A percentile compares a stretch with the other conserved stretches of the same genome.
These are phyloP conservation scores for Stagonosporopsis cucurbitacearum DNA, from an alignment of 2,329 filamentous ascomycete species.

Conservation along the genomic window DNA sequence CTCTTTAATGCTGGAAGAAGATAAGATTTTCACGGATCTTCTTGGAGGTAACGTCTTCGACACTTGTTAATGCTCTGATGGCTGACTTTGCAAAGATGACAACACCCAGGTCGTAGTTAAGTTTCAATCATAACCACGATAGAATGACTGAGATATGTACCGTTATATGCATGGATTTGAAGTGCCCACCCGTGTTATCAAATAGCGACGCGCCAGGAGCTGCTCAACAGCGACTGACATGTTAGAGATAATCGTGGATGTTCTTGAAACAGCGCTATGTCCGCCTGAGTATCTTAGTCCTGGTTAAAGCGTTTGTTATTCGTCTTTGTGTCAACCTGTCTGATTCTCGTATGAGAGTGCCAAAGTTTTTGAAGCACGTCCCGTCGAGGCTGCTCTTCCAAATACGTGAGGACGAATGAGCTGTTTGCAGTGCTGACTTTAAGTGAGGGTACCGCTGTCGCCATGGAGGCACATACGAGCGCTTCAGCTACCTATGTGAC, in stretches of 20 bases:
- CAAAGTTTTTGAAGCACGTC: background rate
- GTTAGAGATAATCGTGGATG: background rate
- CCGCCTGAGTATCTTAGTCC: background rate
- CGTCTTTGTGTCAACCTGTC: background rate
- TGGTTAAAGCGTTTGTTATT: background rate
- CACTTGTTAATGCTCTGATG: background rate
- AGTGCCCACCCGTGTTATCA: too few species aligned
- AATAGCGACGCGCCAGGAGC: background rate
- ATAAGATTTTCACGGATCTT: slow-evolving; percentile 26
- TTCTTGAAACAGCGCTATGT: background rate
- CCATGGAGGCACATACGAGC: background rate
- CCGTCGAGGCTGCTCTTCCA: background rate
- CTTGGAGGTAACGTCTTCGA: slow-evolving; percentile 20
- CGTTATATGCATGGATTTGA: background rate
- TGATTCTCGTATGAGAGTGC: background rate
- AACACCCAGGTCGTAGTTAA: slow-evolving; percentile 17
- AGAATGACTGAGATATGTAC: background rate
- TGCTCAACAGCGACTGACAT: background rate
- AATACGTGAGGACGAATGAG: background rate
- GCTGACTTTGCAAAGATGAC: slow-evolving; percentile 12
- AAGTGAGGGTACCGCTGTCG: background rate
- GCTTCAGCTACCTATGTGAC: too few species aligned
- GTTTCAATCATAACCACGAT: slow-evolving; percentile 8
- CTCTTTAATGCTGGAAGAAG: slow-evolving; percentile 23
- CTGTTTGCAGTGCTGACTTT: too few species aligned